Evolutionary conservation across 176 grass and related monocot genomes (phyloP).

Genomic region (Dendrocalamus sinicus): DNA sequence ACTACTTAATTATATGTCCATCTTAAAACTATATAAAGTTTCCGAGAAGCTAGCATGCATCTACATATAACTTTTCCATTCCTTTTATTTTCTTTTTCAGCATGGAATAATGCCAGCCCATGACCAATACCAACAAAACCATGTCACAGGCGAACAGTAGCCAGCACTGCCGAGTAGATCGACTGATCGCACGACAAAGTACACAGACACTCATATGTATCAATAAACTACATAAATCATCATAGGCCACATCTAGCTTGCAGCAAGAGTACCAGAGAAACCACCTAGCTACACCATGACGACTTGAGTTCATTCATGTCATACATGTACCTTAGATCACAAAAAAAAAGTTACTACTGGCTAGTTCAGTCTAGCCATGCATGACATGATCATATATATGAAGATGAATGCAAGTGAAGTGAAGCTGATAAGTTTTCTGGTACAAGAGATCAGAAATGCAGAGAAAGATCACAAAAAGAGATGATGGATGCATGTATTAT

Average conservation of each 20-base stretch:
- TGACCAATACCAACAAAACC: constrained; percentile 55
- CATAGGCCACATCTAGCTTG: constrained; percentile 6
- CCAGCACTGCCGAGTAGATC: constrained; percentile 37
- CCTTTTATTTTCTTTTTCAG: background rate
- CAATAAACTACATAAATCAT: constrained; percentile 28
- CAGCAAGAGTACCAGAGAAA: constrained; percentile 12
- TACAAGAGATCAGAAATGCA: background rate
- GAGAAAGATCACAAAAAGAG: background rate
- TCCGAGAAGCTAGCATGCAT: background rate
- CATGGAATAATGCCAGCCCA: constrained; percentile 56
- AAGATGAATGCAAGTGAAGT: constrained; percentile 6
- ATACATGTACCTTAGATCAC: background rate
- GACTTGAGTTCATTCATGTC: background rate
- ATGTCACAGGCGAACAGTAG: constrained; percentile 60
- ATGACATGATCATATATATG: background rate
- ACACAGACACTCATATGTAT: constrained; percentile 36
- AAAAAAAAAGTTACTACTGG: background rate
- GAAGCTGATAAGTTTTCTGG: background rate
- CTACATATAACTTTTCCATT: background rate
- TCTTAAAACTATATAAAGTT: background rate
- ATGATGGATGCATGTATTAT: constrained; percentile 43
- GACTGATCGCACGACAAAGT: constrained; percentile 58
- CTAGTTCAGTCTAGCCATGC: background rate
- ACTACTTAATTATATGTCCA: background rate
- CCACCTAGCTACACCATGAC: background rate